phyloP scores from a whole-genome alignment of 164 flowering plant genomes.

The Nymphaea thermarum region DNA sequence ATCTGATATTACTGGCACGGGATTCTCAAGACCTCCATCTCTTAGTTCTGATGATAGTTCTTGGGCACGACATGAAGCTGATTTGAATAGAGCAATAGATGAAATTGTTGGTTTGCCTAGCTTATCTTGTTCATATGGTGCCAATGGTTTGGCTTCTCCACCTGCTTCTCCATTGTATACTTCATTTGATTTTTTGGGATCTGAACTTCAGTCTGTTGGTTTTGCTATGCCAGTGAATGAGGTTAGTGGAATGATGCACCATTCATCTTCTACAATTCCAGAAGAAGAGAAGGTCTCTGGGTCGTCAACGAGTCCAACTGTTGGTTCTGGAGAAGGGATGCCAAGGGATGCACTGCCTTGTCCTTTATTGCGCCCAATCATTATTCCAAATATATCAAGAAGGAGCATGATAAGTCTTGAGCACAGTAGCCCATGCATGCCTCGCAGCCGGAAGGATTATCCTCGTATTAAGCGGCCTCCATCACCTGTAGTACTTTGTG shows the following conservation, averaged over 20 bases:
- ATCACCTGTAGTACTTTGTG: constrained; percentile 93
- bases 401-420: constrained; percentile 52
- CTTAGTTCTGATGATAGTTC: constrained; percentile 96
- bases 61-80: constrained; percentile 98
- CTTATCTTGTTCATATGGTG: constrained; percentile 71
- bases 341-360: constrained; percentile 55
- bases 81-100: constrained; percentile 77
- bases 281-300: constrained; percentile 54
- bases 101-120: constrained; percentile 71
- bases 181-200: constrained; percentile 74
- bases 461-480: constrained; percentile 91
- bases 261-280: constrained; percentile 34
- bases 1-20: constrained; percentile 60
- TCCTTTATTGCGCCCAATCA: constrained; percentile 75
- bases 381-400: constrained; percentile 64
- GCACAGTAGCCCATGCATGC: constrained; percentile 68
- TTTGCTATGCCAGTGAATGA: constrained; percentile 76
- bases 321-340: constrained; percentile 52
- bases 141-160: constrained; percentile 87
- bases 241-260: constrained; percentile 39
- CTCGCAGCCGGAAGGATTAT: constrained; percentile 56
- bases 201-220: constrained; percentile 64
- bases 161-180: constrained; percentile 78
- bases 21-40: constrained; percentile 92
- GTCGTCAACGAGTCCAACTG: constrained; percentile 38